Evolutionary conservation across 768 basidiomycete genomes (phyloP), one percentile per base, ranked within the genome.

Genomic region (Lepiota brunneoincarnata): DNA sequence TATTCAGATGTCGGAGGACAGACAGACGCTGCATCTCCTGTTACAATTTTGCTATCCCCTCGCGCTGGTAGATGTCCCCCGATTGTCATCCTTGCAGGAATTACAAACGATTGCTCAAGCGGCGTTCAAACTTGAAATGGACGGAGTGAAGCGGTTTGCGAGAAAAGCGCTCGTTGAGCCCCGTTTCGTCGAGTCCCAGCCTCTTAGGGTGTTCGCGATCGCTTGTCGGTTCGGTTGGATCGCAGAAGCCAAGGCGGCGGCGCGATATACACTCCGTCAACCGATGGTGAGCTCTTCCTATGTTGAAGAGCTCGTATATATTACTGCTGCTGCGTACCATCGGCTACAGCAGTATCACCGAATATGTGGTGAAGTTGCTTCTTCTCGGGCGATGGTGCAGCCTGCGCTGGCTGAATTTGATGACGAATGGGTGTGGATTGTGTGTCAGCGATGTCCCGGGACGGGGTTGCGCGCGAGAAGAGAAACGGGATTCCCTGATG

Each of bases 91-190:
- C 26, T 58, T 78, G 15, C 69, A 72, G 40, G 69, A 75, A 23
- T 68, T 80, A 38, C 72, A 72, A 63, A 63, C 64, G 15, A 74
- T 75, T 55, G 66, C 72, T 39, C 73, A 75, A 42, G 74, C 79
- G 2, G 80, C 75, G 2, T 67, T 70, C 59, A 82, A 79, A 63
- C 80, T 76, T 62, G 76, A 79, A 45, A 78, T 81, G 75, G 72
- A 73, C 52, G 72, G 70, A 15, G 64, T 80, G 4, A 67, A 74
- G 53, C 67, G 66, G 40, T 58, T 68, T 55, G 40, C 72, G 31
- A 60, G 60, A 48, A 55, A 55, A 15, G 61, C 68, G 24, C 65
- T 76, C 31, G 41, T 70, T 7, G 58, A 64, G 7, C 66, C 68
- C 11, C 69, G 67, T 14, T 74, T 74, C 52, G 60, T 72, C 31